phyloP scores from a whole-genome alignment of 2,329 filamentous ascomycete genomes.

The Dothideomycetidae sp. region DNA sequence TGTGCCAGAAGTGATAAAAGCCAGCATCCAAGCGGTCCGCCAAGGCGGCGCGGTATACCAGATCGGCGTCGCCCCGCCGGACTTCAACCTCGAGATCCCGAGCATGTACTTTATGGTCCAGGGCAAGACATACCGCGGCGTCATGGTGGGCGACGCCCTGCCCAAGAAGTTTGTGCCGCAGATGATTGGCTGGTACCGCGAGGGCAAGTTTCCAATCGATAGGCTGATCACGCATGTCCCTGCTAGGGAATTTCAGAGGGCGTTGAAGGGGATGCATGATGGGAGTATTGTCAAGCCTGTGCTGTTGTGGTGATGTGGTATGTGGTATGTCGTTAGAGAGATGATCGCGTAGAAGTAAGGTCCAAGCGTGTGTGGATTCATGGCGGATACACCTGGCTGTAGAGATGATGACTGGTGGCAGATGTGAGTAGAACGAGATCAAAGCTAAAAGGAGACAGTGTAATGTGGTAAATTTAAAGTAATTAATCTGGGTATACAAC shows the following conservation, averaged over 20 bases:
- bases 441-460: too few relatives aligned
- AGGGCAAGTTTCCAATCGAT: conserved; percentile 35
- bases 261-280: conserved; percentile 30
- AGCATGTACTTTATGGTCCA: conserved; percentile 33
- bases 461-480: too few relatives aligned
- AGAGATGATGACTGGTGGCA: too few relatives aligned
- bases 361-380: too few relatives aligned
- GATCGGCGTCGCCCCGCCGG: conserved; percentile 34
- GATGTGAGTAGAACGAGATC: too few relatives aligned
- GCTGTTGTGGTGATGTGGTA: conserved; percentile 11
- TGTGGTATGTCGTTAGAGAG: too few relatives aligned
- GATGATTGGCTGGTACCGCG: conserved; percentile 36
- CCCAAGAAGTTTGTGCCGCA: conserved; percentile 31
- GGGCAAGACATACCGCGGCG: conserved; percentile 36
- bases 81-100: conserved; percentile 29
- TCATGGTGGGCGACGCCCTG: conserved; percentile 32
- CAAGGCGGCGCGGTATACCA: conserved; percentile 36
- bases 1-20: conserved; percentile 28
- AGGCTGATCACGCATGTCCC: conserved; percentile 32
- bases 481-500: too few relatives aligned
- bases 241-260: conserved; percentile 28
- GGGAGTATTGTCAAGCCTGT: conserved; percentile 13
- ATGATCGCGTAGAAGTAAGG: too few relatives aligned
- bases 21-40: conserved; percentile 29
- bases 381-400: too few relatives aligned